phyloP scores from a whole-genome alignment of 768 basidiomycete species.

The Rhizopogon vesiculosus region DNA sequence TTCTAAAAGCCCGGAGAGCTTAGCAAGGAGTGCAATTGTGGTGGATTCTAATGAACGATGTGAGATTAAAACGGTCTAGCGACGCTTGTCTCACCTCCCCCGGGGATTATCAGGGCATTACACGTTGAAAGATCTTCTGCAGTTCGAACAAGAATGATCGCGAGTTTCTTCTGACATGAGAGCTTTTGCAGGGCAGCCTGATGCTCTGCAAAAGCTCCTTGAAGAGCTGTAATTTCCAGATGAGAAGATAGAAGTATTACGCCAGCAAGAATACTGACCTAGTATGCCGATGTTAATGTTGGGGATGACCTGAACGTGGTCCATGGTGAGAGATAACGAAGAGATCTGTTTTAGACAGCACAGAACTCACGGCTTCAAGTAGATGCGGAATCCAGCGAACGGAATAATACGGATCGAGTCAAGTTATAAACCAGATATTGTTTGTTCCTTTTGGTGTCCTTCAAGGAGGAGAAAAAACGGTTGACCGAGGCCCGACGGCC shows the following conservation, averaged over 20 bases:
- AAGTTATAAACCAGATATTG: not conserved
- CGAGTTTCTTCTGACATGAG: slow-evolving; percentile 39
- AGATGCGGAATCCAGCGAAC: not conserved
- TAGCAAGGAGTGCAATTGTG: slow-evolving; percentile 78
- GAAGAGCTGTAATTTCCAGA: slow-evolving; percentile 55
- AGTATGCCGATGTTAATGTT: slow-evolving; percentile 44
- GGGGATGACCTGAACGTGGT: slow-evolving; percentile 7
- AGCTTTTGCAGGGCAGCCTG: slow-evolving; percentile 62
- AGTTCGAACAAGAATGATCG: slow-evolving; percentile 61
- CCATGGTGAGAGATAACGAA: not conserved
- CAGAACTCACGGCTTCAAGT: not conserved
- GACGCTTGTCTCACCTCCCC: slow-evolving; percentile 56
- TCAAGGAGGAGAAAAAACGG: not conserved
- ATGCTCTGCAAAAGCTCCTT: slow-evolving; percentile 92
- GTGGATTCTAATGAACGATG: slow-evolving; percentile 65
- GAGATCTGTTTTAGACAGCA: not conserved
- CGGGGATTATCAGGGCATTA: slow-evolving; percentile 88
- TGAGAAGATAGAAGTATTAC: not conserved
- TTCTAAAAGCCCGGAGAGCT: slow-evolving; percentile 71
- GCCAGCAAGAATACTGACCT: slow-evolving; percentile 29
- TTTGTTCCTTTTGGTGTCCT: too few species aligned
- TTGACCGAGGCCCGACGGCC: not conserved
- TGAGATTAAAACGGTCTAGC: not conserved
- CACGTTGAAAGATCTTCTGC: slow-evolving; percentile 70
- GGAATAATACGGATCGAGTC: not conserved